A percentile compares a stretch with the other conserved stretches of the same genome.
Conservation (phyloP, 768 basidiomycete genomes). For the Kwoniella botswanensis region DNA sequence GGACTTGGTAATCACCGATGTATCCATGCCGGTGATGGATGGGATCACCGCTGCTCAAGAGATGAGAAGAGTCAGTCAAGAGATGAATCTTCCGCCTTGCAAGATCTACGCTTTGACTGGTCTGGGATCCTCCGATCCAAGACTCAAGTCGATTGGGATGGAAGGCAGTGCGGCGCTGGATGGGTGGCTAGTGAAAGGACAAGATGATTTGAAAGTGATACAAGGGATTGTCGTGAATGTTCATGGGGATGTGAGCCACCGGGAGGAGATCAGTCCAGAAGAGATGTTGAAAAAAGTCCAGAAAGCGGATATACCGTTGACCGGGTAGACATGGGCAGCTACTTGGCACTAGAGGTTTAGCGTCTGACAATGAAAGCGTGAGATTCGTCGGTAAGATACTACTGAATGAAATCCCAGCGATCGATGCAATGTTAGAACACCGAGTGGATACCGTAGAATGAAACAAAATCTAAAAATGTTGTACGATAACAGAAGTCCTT, state of each 20-base stretch:
- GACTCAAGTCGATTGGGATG: constrained; percentile 36
- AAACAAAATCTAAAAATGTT: too few species aligned
- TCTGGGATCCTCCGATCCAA: constrained; percentile 44
- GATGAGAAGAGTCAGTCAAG: constrained; percentile 34
- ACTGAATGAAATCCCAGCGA: too few species aligned
- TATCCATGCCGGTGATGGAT: constrained; percentile 53
- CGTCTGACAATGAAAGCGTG: too few species aligned
- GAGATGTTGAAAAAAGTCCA: neutral
- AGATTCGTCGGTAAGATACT: too few species aligned
- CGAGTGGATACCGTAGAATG: too few species aligned
- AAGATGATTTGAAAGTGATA: constrained; percentile 34
- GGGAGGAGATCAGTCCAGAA: neutral
- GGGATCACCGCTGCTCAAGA: constrained; percentile 39
- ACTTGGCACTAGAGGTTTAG: too few species aligned
- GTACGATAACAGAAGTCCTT: too few species aligned
- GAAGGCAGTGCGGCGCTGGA: constrained; percentile 41
- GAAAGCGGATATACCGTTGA: neutral
- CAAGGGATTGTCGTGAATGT: constrained; percentile 28
- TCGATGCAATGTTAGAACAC: too few species aligned
- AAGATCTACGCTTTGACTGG: constrained; percentile 49
- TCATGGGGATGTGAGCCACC: neutral
- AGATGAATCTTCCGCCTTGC: neutral
- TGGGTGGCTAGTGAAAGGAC: constrained; percentile 51
- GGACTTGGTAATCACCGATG: constrained; percentile 45
- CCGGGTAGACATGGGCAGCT: too few species aligned